Conservation (phyloP, 2,329 filamentous ascomycete genomes). For the Botryotinia globosa region DNA sequence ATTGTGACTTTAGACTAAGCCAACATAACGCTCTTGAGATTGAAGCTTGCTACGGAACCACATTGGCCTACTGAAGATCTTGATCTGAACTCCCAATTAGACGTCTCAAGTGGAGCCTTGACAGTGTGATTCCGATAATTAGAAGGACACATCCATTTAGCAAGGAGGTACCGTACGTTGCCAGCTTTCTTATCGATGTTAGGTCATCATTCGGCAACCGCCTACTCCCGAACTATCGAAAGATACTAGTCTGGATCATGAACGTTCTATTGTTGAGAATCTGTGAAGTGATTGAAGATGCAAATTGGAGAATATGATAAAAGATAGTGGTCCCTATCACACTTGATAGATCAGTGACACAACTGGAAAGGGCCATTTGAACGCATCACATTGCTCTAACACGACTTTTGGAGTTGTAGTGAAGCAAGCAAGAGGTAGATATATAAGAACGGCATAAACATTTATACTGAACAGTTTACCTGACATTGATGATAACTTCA, state of each 20-base stretch:
- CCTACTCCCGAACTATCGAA: not conserved
- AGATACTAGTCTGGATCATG: not conserved
- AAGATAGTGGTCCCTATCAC: too few species aligned
- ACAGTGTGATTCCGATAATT: not conserved
- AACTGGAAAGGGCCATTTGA: not conserved
- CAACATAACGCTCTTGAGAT: not conserved
- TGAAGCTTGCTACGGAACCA: not conserved
- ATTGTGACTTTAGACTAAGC: not conserved
- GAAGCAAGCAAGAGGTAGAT: too few species aligned
- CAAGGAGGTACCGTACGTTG: too few species aligned
- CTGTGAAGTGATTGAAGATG: not conserved
- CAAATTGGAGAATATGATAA: not conserved
- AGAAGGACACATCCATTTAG: too few species aligned
- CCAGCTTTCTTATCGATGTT: not conserved
- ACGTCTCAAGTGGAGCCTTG: not conserved
- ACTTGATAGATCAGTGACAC: not conserved
- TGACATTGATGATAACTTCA: not conserved
- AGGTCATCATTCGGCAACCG: not conserved
- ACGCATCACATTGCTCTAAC: too few species aligned
- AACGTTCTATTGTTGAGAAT: too few species aligned
- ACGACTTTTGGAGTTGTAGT: not conserved
- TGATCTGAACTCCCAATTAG: too few species aligned
- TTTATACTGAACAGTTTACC: not conserved
- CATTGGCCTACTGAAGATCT: not conserved
- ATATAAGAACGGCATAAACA: not conserved